Evolutionary conservation across 768 basidiomycete species (phyloP).

Genomic region (Suillus ampliporus): DNA sequence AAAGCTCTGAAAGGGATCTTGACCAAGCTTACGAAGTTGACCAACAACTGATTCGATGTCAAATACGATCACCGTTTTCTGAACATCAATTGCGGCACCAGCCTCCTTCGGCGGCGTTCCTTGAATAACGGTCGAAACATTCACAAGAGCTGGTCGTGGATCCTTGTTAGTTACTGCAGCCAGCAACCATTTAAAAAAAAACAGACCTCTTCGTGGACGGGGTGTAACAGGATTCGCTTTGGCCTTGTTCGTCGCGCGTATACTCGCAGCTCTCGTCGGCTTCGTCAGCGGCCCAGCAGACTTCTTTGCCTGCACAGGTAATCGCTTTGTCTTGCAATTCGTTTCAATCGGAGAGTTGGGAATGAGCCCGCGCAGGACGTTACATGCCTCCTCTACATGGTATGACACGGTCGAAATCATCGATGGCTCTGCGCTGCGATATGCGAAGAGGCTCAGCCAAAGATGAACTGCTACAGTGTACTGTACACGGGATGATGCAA

Average conservation of each 20-base stretch:
- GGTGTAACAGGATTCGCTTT: constrained; percentile 50
- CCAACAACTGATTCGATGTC: constrained; percentile 44
- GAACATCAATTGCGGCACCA: constrained; percentile 1
- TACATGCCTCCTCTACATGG: constrained; percentile 61
- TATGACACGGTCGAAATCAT: constrained; percentile 51
- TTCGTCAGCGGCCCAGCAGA: constrained; percentile 19
- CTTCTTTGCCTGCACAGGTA: constrained; percentile 37
- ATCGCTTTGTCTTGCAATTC: constrained; percentile 22
- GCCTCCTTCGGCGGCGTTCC: constrained; percentile 1
- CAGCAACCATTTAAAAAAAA: not conserved
- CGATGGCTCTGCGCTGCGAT: constrained; percentile 53
- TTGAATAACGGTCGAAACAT: constrained; percentile 26
- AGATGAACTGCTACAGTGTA: constrained; percentile 63
- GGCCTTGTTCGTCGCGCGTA: constrained; percentile 27
- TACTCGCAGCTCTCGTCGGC: constrained; percentile 16
- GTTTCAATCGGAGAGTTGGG: constrained; percentile 28
- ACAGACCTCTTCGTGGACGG: constrained; percentile 47
- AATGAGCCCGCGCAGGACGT: constrained; percentile 48
- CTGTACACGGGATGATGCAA: constrained; percentile 44
- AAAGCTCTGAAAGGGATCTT: constrained; percentile 1
- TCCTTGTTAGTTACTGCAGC: not conserved
- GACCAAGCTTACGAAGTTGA: constrained; percentile 56
- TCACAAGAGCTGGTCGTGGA: constrained; percentile 14
- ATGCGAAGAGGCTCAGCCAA: constrained; percentile 74
- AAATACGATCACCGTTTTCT: constrained; percentile 13